Evolutionary conservation across 2,329 filamentous ascomycete species (phyloP), one percentile per base, ranked within the genome.

Genomic region (Sclerotinia trifoliorum): DNA sequence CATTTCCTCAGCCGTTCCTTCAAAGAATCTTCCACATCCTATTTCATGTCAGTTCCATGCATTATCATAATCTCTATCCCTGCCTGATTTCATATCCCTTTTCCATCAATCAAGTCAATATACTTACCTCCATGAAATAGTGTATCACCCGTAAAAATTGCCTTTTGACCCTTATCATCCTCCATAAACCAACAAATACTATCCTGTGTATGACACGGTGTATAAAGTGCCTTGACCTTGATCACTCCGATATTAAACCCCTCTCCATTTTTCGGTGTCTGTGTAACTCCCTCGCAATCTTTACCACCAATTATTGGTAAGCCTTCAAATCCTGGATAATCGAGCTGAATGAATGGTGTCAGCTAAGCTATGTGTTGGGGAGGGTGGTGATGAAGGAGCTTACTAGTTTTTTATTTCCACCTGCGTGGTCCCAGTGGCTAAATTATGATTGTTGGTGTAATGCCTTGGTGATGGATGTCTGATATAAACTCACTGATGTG

Each of bases 161-260:
- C 94, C 75, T 86, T 89, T 8, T 29, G 26, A 61, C 91, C 84
- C 60, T 87, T 82, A 26, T 88, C 89, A 76, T 99, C 94, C 80
- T 97, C 87, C 83, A 95, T 88, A 74, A 89, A 92, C 82, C 89
- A 99, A 83, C 95, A 99, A 78, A 99, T 97, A 79, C 94, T 97
- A 81, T 99, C 95, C 81, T 97, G 94, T 1, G 95, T 99, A 79
- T 99, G 95, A 79, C 95, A 99, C 1, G 95, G 95, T 17, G 95
- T 99, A 80, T 98, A 91, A n/a, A 98, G 83, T 32, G 92, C 91
- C 77, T 87, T 94, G 68, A 97, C 90, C 19, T 86, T 85, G 78
- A 99, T 95, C 73, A 85, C 85, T 67, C 95, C 95, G 71, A 99
- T 87, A 71, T 87, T 90, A 83, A 97, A 97, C 3, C 83, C 87